Base-by-base conservation (phyloP, 1,284 basidiomycete genomes). In the Microstroma glucosiphilum region DNA sequence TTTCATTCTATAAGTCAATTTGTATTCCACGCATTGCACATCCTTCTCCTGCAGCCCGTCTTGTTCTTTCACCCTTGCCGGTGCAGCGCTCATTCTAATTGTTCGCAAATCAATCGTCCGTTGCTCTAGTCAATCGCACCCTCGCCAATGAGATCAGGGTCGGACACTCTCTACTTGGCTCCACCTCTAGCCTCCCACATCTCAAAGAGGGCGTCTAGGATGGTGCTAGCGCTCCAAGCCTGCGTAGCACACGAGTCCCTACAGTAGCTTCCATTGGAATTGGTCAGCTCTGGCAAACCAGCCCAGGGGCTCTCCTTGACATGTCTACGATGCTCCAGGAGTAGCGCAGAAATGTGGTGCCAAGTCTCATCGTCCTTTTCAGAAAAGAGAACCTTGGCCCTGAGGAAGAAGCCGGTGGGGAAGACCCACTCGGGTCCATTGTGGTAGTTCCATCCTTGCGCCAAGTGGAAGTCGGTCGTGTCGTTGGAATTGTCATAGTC, bases 401-500 rank as follows among this genome's bases (percentile, higher is more conserved):
- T 87, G 68, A 98, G 82, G 84, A 96, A 97, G 83, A 92, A 97
- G 11, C 94, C 94, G 57, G 91, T 82, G 11, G 92, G 91, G 90
- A 91, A 93, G 13, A 88, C 89, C 92, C 91, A 96, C 79, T 93
- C 90, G 4, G 89, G 89, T 37, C 89, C 65, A 40, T 63, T 55
- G 57, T 75, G 74, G 64, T 76, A 76, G 46, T 71, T 71, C 63
- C 66, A 70, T 26, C 74, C 74, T 40, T 66, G 48, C 6, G 65
- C 67, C 48, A 68, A 23, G 42, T 53, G 41, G 48, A 61, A 67
- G 57, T 68, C 67, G 15, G 53, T 55, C 40, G 65, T 56, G 43
- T 64, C 67, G 56, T 76, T 69, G 49, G 61, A 60, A 56, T 76
- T 73, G 61, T 75, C 71, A 61, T 76, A 76, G 61, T 71, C 68